Evolutionary conservation across 257 asterid genomes (phyloP).

Genomic region (Ehretia macrophylla): DNA sequence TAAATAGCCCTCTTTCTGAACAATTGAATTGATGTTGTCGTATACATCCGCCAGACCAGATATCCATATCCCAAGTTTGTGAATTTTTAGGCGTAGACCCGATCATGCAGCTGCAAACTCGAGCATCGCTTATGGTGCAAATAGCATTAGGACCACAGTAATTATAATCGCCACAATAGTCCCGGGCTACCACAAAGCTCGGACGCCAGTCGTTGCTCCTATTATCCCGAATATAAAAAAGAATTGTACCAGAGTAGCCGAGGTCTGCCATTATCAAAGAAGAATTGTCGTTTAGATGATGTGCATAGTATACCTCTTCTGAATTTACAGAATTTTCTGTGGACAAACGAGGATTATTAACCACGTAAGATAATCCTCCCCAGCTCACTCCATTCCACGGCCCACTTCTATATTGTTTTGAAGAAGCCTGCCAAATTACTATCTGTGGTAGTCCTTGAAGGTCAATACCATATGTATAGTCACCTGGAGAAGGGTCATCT

Average conservation of each 20-base stretch:
- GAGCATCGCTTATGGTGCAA: slow-evolving; percentile 19
- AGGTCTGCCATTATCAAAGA: background rate
- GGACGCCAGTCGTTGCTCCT: slow-evolving; percentile 20
- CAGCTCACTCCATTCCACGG: slow-evolving; percentile 18
- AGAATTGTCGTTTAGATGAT: background rate
- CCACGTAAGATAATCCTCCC: too few species aligned
- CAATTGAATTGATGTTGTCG: slow-evolving; percentile 9
- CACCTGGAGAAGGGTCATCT: slow-evolving; percentile 19
- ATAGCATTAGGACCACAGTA: slow-evolving; percentile 23
- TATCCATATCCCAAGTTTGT: slow-evolving; percentile 1
- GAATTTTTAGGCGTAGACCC: slow-evolving; percentile 25
- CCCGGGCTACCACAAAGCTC: slow-evolving; percentile 16
- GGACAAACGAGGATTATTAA: too few species aligned
- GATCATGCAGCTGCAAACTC: slow-evolving; percentile 23
- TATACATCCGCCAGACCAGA: slow-evolving; percentile 24
- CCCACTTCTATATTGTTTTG: background rate
- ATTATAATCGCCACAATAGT: slow-evolving; percentile 28
- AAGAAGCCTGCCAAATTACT: background rate
- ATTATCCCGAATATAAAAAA: slow-evolving; percentile 20
- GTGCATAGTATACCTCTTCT: slow-evolving; percentile 8
- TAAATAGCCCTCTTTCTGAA: slow-evolving; percentile 8
- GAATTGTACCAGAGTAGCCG: background rate
- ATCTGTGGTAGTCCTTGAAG: slow-evolving; percentile 9
- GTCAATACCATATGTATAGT: slow-evolving; percentile 3
- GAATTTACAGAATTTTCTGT: background rate